Evolutionary conservation across 257 asterid genomes (phyloP).

Genomic region (Solanum chiquidenum): DNA sequence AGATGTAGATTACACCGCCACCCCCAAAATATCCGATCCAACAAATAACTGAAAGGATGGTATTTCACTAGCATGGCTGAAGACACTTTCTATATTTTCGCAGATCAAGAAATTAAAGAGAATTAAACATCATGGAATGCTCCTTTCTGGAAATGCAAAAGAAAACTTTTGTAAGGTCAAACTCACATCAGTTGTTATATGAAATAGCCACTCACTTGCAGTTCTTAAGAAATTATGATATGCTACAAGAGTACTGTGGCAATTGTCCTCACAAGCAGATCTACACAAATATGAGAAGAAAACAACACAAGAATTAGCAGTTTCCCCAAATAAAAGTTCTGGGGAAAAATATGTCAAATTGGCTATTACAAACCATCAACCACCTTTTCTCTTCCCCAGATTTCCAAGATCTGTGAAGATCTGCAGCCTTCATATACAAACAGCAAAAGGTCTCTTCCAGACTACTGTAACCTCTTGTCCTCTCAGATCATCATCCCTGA

Average conservation of each 20-base stretch:
- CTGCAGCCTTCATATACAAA: slow-evolving; percentile 45
- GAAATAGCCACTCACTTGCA: slow-evolving; percentile 75
- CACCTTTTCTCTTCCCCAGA: slow-evolving; percentile 36
- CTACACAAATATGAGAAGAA: slow-evolving; percentile 16
- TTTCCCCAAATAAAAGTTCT: background rate
- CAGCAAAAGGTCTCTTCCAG: slow-evolving; percentile 54
- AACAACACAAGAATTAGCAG: slow-evolving; percentile 5
- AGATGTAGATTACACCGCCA: background rate
- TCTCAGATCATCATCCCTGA: slow-evolving; percentile 6
- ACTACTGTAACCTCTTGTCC: slow-evolving; percentile 13
- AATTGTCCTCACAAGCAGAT: slow-evolving; percentile 30
- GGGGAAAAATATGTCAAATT: background rate
- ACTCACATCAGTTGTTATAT: slow-evolving; percentile 79
- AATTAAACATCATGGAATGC: background rate
- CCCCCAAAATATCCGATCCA: background rate
- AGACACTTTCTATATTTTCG: background rate
- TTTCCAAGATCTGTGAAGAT: slow-evolving; percentile 54
- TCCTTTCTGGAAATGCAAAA: background rate
- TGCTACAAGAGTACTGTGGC: slow-evolving; percentile 28
- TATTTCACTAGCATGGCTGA: background rate
- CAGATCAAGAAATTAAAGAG: no score
- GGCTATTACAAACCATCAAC: background rate
- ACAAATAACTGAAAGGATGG: background rate
- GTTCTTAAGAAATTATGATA: slow-evolving; percentile 44
- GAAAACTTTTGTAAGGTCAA: background rate